Percentiles rank a stretch among this genome's conserved stretches.
Conservation (phyloP, 208 protist genomes). For the Plasmodiophora brassicae region DNA sequence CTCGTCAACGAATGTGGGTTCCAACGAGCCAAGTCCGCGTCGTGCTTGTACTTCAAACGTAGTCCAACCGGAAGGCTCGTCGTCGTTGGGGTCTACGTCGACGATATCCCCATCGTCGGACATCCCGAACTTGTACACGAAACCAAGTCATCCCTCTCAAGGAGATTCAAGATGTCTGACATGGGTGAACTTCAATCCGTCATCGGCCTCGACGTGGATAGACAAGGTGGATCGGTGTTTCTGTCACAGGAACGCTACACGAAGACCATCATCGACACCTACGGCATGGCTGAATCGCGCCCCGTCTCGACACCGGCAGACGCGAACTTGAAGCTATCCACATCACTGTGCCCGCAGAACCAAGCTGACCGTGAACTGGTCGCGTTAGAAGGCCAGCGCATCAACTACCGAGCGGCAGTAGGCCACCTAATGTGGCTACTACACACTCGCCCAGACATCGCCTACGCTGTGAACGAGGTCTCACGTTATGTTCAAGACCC, state of each 20-base stretch:
- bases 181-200: not conserved
- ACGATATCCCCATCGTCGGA: not conserved
- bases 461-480: not conserved
- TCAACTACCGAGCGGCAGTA: not conserved
- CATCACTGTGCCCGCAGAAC: not conserved
- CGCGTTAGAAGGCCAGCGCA: not conserved
- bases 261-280: not conserved
- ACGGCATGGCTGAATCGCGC: not conserved
- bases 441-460: not conserved
- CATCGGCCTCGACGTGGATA: not conserved
- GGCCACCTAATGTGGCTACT: conserved; percentile 25
- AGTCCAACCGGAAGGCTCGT: not conserved
- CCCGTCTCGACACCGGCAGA: not conserved
- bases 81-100: not conserved
- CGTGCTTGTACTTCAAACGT: not conserved
- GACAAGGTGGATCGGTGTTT: not conserved
- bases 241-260: not conserved
- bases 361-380: not conserved
- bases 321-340: not conserved
- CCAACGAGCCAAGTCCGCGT: not conserved
- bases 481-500: not conserved
- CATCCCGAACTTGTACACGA: not conserved
- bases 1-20: not conserved
- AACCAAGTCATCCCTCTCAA: not conserved
- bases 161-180: not conserved